Base-by-base conservation (phyloP, 192 early-diverging fungal species). In the Coemansia erecta region DNA sequence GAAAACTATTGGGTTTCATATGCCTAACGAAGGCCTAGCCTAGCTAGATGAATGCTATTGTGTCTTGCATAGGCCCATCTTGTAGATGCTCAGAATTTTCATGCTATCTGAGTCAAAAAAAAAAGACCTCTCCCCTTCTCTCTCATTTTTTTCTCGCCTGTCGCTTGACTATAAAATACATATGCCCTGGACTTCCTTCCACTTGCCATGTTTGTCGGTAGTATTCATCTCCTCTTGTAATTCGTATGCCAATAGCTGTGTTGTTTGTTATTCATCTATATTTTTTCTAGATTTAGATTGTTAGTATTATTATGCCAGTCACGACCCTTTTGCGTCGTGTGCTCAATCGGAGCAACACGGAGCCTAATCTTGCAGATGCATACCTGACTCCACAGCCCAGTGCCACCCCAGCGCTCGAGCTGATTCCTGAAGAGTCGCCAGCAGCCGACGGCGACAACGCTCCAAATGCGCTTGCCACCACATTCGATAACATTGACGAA, bases 261-360 rank as follows among this genome's bases (percentile, higher is more conserved):
- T 31, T 5, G 7, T 31, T 23, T 24, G 19, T 43, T 43, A 37
- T 39, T 22, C 28, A 7, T 31, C 28, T 11, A 31, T 26, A 42
- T 55, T 66, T 39, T 60, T 14, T 12, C 23, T 37, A 33, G 14
- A 35, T 37, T 10, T n/a, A 18, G 1, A 31, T 12, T 21, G n/a
- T 53, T 19, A 31, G 28, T 31, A 31, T 31, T 31, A 31, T 42
- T 23, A 69, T 68, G 72, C 58, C 67, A 7, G 60, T 64, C 19
- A 26, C 73, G 13, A 70, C 63, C 2, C 68, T 76, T 63, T 37
- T 76, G 37, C 63, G 60, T 7, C 73, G 73, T 4, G 54, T 76
- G 58, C 60, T 76, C 28, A 70, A 70, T 59, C 62, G 73, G 22
- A 46, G 66, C 60, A 56, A 51, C 39, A 49, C 59, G 6, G 60